Conservation (phyloP, 768 basidiomycete genomes). For the Amanita rubescens region DNA sequence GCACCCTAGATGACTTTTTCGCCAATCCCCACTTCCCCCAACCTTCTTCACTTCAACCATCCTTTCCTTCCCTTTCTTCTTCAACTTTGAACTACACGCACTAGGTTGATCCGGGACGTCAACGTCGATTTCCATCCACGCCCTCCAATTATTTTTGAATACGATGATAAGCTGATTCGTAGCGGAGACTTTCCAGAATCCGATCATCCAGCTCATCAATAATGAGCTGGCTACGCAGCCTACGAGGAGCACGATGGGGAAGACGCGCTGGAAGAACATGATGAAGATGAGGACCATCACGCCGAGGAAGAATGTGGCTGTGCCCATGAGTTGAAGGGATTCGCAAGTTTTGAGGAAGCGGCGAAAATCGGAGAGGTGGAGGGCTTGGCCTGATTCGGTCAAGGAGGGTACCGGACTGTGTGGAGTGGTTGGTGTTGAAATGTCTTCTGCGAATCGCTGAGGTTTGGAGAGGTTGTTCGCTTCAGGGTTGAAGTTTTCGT, state of each 20-base stretch:
- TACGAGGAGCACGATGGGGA: not conserved
- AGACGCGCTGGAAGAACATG: not conserved
- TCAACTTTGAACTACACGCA: not conserved
- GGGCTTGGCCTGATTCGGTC: not conserved
- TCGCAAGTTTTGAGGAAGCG: conserved; percentile 4
- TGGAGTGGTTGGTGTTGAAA: not conserved
- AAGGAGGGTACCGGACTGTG: not conserved
- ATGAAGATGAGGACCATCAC: conserved; percentile 2
- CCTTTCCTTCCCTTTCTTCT: not conserved
- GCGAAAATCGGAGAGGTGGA: not conserved
- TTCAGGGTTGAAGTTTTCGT: not conserved
- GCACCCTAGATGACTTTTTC: not conserved
- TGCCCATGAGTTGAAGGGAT: conserved; percentile 1
- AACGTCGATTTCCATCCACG: not conserved
- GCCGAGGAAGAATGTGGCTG: conserved; percentile 2
- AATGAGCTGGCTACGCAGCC: not conserved
- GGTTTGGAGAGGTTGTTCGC: not conserved
- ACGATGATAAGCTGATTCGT: not conserved
- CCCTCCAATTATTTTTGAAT: not conserved
- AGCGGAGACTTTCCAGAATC: conserved; percentile 1
- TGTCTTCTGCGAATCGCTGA: not conserved
- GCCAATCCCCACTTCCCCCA: not conserved
- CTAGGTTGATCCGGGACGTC: not conserved
- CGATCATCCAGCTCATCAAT: not conserved
- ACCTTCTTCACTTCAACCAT: not conserved